phyloP scores from a whole-genome alignment of 148 eudicot species.

The Rhododendron ovatum region DNA sequence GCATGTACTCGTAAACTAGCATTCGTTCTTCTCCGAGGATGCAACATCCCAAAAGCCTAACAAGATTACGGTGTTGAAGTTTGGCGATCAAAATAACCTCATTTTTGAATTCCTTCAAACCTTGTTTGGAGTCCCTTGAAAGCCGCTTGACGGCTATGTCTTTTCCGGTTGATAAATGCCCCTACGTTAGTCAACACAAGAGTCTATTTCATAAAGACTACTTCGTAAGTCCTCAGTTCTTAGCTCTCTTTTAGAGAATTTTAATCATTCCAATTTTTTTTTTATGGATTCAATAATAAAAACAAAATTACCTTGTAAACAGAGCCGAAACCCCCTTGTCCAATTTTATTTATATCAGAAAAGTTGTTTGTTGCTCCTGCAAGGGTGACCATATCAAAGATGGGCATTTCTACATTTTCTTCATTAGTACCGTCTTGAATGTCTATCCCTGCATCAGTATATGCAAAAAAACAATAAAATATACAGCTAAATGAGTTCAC shows the following conservation, averaged over 20 bases:
- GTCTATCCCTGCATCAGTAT: background rate
- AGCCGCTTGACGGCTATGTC: background rate
- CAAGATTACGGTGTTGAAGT: too few relatives aligned
- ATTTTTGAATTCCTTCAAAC: too few relatives aligned
- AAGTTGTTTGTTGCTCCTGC: background rate
- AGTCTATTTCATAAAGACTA: background rate
- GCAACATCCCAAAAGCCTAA: too few relatives aligned
- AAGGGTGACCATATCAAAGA: background rate
- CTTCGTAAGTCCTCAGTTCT: too few relatives aligned
- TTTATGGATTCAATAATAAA: background rate
- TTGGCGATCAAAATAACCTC: too few relatives aligned
- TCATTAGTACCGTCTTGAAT: background rate
- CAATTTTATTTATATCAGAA: conserved; percentile 9
- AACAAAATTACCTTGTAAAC: background rate
- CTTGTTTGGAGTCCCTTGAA: background rate
- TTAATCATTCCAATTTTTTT: background rate
- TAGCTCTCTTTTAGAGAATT: background rate
- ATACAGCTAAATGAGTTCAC: too few relatives aligned
- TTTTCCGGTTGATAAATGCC: background rate
- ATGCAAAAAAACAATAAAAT: too few relatives aligned
- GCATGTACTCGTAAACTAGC: too few relatives aligned
- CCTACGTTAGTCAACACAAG: background rate
- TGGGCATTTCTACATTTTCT: background rate
- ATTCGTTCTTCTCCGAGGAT: too few relatives aligned
- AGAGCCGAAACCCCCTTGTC: conserved; percentile 5